A percentile compares a stretch with the other conserved stretches of the same genome.
Evolutionary conservation across 2,329 filamentous ascomycete genomes (phyloP).

Genomic region (Claviceps cyperi): DNA sequence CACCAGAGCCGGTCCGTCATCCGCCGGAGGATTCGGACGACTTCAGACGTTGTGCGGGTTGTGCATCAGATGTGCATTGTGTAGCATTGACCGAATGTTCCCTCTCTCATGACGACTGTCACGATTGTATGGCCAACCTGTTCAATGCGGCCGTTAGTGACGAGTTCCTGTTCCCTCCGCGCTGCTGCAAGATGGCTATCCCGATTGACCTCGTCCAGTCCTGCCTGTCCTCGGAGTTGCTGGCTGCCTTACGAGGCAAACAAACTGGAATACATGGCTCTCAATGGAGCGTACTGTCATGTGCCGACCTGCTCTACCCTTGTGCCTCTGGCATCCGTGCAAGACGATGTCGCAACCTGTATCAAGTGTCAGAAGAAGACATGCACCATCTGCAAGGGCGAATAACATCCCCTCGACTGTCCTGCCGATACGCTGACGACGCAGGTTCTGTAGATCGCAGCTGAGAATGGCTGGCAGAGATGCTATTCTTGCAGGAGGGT

Average conservation of each 20-base stretch:
- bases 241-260: constrained; percentile 29
- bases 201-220: constrained; percentile 17
- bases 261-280: constrained; percentile 31
- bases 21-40: too few species aligned
- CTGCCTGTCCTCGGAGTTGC: constrained; percentile 22
- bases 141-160: constrained; percentile 30
- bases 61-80: not conserved
- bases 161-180: constrained; percentile 39
- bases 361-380: constrained; percentile 26
- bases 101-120: constrained; percentile 34
- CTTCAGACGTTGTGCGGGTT: constrained; percentile 1
- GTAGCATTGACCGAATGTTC: not conserved
- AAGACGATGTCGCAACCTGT: constrained; percentile 25
- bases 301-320: constrained; percentile 28
- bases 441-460: constrained; percentile 25
- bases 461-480: constrained; percentile 33
- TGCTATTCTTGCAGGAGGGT: constrained; percentile 31
- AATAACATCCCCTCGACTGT: constrained; percentile 32
- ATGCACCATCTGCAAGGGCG: constrained; percentile 35
- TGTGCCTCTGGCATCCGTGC: constrained; percentile 22
- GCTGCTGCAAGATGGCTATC: constrained; percentile 33
- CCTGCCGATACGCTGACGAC: constrained; percentile 26
- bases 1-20: too few species aligned
- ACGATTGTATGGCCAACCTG: constrained; percentile 28
- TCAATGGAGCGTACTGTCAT: constrained; percentile 37